Conservation (phyloP, 208 protist genomes). For the Histomonas meleagridis region DNA sequence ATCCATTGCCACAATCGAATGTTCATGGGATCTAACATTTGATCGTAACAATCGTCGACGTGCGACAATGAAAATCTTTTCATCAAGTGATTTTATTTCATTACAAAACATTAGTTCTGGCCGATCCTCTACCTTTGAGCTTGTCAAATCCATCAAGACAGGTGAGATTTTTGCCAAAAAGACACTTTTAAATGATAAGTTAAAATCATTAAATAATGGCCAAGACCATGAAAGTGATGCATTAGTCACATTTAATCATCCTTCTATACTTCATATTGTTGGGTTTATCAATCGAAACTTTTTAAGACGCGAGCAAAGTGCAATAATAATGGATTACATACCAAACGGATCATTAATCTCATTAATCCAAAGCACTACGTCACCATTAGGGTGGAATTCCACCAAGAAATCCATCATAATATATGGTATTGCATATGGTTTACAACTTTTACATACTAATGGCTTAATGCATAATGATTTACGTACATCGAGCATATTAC, state of each 20-base stretch:
- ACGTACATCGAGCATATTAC: no score
- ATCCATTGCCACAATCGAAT: neutral
- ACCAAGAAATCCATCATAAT: no score
- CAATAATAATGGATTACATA: neutral
- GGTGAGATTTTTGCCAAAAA: neutral
- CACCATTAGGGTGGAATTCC: no score
- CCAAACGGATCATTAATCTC: no score
- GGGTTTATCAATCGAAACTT: neutral
- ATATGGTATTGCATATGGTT: no score
- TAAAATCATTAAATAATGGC: neutral
- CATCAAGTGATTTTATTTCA: neutral
- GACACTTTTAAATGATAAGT: neutral
- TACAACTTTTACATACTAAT: no score
- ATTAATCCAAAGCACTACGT: no score
- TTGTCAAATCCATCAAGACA: neutral
- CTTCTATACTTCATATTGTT: neutral
- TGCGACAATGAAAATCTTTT: neutral
- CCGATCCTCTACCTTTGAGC: neutral
- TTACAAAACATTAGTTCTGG: neutral
- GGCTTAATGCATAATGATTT: no score
- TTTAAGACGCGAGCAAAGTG: neutral
- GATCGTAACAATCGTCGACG: neutral
- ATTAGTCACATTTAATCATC: neutral
- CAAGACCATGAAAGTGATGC: neutral
- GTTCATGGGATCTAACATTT: neutral